phyloP scores from a whole-genome alignment of 2,329 filamentous ascomycete species.

The Fusarium tricinctum region DNA sequence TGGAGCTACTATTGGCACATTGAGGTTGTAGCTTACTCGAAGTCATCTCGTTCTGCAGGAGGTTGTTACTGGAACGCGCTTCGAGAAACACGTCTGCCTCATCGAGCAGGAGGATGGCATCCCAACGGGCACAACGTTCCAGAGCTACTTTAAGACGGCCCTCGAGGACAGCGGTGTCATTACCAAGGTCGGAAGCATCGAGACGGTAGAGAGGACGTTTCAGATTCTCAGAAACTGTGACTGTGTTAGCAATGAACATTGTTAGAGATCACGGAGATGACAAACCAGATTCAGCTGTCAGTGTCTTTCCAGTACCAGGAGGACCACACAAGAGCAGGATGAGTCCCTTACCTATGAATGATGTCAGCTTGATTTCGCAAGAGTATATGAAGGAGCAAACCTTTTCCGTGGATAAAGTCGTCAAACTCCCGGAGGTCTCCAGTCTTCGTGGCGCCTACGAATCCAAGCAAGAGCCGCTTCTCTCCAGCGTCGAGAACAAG shows the following conservation, averaged over 20 bases:
- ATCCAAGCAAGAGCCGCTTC: background rate
- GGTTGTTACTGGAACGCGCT: slow-evolving; percentile 45
- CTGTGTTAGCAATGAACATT: background rate
- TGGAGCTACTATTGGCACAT: background rate
- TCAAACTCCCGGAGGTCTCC: background rate
- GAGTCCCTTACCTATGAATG: slow-evolving; percentile 43
- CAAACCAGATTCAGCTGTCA: slow-evolving; percentile 54
- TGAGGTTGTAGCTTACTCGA: slow-evolving; percentile 40
- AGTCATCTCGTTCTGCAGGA: slow-evolving; percentile 45
- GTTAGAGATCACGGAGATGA: background rate
- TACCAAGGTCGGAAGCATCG: slow-evolving; percentile 17
- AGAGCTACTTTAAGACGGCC: slow-evolving; percentile 5
- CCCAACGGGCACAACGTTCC: slow-evolving; percentile 53
- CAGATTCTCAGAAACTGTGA: slow-evolving; percentile 37
- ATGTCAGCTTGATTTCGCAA: background rate
- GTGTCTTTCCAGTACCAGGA: slow-evolving; percentile 56
- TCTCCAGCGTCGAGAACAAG: slow-evolving; percentile 22
- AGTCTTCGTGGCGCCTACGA: background rate
- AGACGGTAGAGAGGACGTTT: slow-evolving; percentile 26
- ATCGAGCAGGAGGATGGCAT: slow-evolving; percentile 55
- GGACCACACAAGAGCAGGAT: slow-evolving; percentile 54
- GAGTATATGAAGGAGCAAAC: background rate
- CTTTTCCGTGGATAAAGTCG: slow-evolving; percentile 8
- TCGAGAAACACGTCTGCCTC: slow-evolving; percentile 58
- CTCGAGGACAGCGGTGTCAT: background rate